Evolutionary conservation across 495 filamentous ascomycete genomes (phyloP).

Genomic region (Cladorrhinum samala): DNA sequence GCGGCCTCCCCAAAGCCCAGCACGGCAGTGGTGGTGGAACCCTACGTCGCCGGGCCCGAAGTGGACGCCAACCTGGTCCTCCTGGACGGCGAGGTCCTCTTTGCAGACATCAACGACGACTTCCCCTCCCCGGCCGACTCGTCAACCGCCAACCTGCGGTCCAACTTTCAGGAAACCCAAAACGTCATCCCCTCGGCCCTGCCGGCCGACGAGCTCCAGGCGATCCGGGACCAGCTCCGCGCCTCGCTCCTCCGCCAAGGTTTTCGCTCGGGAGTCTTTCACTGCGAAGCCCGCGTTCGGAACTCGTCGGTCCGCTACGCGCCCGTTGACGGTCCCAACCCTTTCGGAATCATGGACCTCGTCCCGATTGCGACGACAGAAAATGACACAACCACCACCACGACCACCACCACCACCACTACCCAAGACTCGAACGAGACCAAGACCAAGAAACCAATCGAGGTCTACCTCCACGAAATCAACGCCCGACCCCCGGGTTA

Average conservation of each 20-base stretch:
- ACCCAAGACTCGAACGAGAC: too few relatives aligned
- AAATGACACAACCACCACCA: too few relatives aligned
- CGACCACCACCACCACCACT: too few relatives aligned
- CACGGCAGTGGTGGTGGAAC: conserved; percentile 25
- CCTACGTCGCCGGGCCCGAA: conserved; percentile 35
- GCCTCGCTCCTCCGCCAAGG: conserved; percentile 18
- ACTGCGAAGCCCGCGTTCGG: conserved; percentile 28
- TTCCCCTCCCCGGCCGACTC: conserved; percentile 34
- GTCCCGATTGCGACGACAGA: background rate
- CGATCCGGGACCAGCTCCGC: conserved; percentile 13
- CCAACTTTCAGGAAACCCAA: conserved; percentile 23
- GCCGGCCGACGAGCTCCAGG: conserved; percentile 16
- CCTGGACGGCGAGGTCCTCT: conserved; percentile 32
- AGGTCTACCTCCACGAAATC: conserved; percentile 28
- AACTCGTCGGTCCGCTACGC: conserved; percentile 10
- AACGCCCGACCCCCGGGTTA: conserved; percentile 31
- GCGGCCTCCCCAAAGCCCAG: conserved; percentile 9
- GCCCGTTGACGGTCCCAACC: background rate
- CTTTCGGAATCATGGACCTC: conserved; percentile 13
- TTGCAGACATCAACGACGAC: conserved; percentile 38
- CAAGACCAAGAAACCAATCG: background rate
- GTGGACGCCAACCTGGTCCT: conserved; percentile 41
- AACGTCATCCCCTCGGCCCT: conserved; percentile 18
- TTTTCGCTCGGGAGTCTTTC: conserved; percentile 31
- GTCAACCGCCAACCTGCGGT: background rate